Evolutionary conservation across 2,329 filamentous ascomycete genomes (phyloP).

Genomic region (Venturia nashicola): DNA sequence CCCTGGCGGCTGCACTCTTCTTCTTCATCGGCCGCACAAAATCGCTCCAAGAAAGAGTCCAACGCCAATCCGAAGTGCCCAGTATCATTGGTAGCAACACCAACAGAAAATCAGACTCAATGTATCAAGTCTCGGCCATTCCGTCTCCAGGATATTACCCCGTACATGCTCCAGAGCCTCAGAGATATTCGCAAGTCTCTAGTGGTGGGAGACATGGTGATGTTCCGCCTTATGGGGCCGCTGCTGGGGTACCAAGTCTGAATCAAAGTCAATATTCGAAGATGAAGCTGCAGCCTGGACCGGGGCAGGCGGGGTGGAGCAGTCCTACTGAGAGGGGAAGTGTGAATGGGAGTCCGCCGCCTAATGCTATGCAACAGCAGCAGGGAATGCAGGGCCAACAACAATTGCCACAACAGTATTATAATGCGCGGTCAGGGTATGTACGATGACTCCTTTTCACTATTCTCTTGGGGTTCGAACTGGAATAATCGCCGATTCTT

Average conservation of each 20-base stretch:
- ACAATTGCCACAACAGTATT: background rate
- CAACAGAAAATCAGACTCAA: background rate
- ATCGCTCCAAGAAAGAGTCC: slow-evolving; percentile 5
- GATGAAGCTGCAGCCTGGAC: background rate
- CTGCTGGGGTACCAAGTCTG: background rate
- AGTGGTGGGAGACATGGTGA: background rate
- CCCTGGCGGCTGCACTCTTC: slow-evolving; percentile 46
- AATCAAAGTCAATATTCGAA: background rate
- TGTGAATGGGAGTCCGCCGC: background rate
- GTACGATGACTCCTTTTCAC: background rate
- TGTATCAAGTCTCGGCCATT: background rate
- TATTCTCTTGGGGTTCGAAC: background rate
- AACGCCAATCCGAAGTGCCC: background rate
- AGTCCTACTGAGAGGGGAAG: background rate
- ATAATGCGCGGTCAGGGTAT: background rate
- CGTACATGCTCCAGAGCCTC: background rate
- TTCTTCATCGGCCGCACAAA: slow-evolving; percentile 47
- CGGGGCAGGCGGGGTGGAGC: background rate
- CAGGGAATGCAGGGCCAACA: background rate
- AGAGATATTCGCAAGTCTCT: background rate
- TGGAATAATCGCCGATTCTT: background rate
- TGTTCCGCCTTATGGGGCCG: background rate
- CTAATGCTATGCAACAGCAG: background rate
- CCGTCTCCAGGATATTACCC: background rate
- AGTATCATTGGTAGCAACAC: background rate